phyloP scores from a whole-genome alignment of 2,329 filamentous ascomycete species.

The Pyrenophora seminiperda region DNA sequence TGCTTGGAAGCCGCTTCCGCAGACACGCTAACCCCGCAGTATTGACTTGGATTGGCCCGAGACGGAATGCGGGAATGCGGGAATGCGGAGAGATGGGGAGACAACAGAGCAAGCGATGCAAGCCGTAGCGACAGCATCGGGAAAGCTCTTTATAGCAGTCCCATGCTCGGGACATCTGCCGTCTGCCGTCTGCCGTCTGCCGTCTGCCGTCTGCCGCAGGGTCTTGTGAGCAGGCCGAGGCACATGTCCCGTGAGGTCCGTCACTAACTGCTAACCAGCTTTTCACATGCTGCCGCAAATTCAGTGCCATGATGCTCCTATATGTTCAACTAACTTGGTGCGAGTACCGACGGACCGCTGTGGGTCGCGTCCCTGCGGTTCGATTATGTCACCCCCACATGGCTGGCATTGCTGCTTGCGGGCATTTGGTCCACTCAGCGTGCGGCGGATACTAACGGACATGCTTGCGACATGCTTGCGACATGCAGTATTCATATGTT shows the following conservation, averaged over 20 bases:
- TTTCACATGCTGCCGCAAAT: conserved; percentile 32
- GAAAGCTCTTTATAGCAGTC: conserved; percentile 21
- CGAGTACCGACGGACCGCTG: conserved; percentile 8
- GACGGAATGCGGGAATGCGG: conserved; percentile 25
- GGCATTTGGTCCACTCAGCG: conserved; percentile 22
- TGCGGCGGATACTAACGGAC: conserved; percentile 12
- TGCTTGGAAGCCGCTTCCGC: conserved; percentile 18
- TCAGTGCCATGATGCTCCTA: neutral
- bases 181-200: no score
- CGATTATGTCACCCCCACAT: conserved; percentile 16
- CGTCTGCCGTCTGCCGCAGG: no score
- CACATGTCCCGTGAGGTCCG: conserved; percentile 30
- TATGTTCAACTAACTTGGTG: neutral
- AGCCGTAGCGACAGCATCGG: conserved; percentile 12
- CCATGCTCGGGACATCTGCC: conserved; percentile 9
- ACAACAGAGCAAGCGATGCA: conserved; percentile 14
- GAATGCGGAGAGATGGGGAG: conserved; percentile 5
- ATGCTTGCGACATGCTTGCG: conserved; percentile 9
- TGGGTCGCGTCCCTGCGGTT: conserved; percentile 19
- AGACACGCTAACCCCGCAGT: conserved; percentile 37
- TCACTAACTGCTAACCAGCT: conserved; percentile 3
- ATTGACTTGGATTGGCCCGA: conserved; percentile 14
- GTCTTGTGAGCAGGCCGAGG: conserved; percentile 33
- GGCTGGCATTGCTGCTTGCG: conserved; percentile 25
- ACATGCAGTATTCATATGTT: conserved; percentile 21